Evolutionary conservation across 1,284 basidiomycete genomes (phyloP), one percentile per base, ranked within the genome.

Genomic region (Fistulina hepatica): DNA sequence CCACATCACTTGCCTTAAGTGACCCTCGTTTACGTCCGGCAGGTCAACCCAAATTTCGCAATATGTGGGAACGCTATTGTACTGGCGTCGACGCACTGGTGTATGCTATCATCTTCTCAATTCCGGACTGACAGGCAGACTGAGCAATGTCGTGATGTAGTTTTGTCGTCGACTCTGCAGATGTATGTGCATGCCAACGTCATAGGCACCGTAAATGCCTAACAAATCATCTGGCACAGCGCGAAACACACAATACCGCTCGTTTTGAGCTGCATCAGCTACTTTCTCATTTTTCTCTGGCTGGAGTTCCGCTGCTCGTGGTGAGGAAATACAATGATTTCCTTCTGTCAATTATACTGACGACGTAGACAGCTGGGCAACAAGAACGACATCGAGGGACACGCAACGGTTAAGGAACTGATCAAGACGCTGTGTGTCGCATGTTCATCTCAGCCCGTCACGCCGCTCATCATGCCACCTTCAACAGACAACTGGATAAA

Each of bases 11-110:
- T 33, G 16, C 23, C 24, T 25, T 33, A 27, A 13, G 32, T 21
- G 21, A 24, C 21, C 6, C 33, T 30, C 21, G 44, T 21, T 24
- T 47, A 27, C 19, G 11, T 36, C 34, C 16, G 24, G 22, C 50
- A 68, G 92, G 92, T 12, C 93, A 97, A 64, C 86, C 93, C 2
- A 84, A 91, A 53, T 98, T 97, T 53, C 76, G 93, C 20, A 80
- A 78, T 27, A 85, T 85, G 76, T 89, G 90, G 94, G 91, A 95
- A 60, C 69, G 94, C 28, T 98, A 97, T 57, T 95, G 92, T 58
- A 76, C 83, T 42, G 93, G 93, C 8, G 90, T 93, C 0, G 86
- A 93, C 51, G 93, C 93, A 6, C 84, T 98, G 33, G 76, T 97
- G 80, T 97, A 59, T 54, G 89, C 69, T 17, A 5, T 36, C 11